Evolutionary conservation across 495 filamentous ascomycete genomes (phyloP), one percentile per base, ranked within the genome.

Genomic region (Aspergillus coremiiformis): DNA sequence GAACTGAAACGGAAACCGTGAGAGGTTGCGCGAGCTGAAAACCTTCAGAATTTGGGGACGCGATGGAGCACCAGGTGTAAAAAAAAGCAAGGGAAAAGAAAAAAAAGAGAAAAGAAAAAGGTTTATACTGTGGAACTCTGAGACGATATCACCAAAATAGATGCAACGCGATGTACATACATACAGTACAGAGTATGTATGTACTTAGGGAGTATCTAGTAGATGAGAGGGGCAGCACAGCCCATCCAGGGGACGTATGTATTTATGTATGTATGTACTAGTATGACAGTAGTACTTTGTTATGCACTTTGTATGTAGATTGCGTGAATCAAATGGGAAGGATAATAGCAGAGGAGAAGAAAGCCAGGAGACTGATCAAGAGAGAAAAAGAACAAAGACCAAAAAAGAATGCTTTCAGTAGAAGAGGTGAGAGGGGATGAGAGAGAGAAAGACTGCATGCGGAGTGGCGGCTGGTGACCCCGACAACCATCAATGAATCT

Each of bases 401-500:
- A 50, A 49, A 43, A 39, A 37, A 44, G 29, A 17, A 44, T 24
- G n/a, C n/a, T n/a, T n/a, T n/a, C n/a, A n/a, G n/a, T n/a, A n/a
- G n/a, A n/a, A n/a, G n/a, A n/a, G n/a, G n/a, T n/a, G n/a, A n/a
- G n/a, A n/a, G n/a, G n/a, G n/a, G n/a, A n/a, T n/a, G n/a, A 42
- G 12, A 10, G 2, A 32, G 8, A 22, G 43, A 29, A 39, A 37
- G 53, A 56, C 59, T 60, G 51, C 48, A 56, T 48, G 22, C 19
- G 35, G 22, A 47, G 55, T 54, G 52, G 55, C 55, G 59, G 54
- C 55, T 54, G 32, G 59, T 62, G 59, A 44, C 59, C 59, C 55
- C 35, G 59, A 58, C 59, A 56, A 62, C 59, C 50, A 52, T 33
- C 20, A 32, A 6, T 21, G 15, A 30, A 21, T 26, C 14, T 30